These are phyloP conservation scores for Ceratocystis destructans DNA, from an alignment of 2,329 filamentous ascomycete genomes.

Conservation along the genomic window DNA sequence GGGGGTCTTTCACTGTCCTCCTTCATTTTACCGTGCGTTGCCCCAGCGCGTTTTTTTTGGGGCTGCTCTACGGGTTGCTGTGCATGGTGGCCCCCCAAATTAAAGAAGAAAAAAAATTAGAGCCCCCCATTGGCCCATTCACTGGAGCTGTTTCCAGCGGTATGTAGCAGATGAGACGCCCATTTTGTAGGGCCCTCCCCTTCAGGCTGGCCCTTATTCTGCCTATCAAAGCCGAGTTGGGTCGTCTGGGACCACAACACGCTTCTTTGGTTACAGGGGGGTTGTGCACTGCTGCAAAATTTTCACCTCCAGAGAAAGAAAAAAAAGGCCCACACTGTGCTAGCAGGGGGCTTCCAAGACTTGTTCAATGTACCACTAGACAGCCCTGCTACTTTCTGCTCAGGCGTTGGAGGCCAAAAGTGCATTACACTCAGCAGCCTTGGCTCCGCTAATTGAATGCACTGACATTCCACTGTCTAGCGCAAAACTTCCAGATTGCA, in stretches of 20 bases:
- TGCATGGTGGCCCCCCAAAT: background rate
- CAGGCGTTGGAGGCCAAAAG: slow-evolving; percentile 8
- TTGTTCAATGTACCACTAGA: background rate
- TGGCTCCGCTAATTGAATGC: background rate
- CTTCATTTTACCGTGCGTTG: background rate
- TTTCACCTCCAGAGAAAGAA: background rate
- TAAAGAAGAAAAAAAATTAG: background rate
- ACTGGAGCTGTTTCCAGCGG: background rate
- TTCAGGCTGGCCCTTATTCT: background rate
- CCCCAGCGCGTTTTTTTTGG: too few species aligned
- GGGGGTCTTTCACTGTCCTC: background rate
- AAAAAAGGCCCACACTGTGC: slow-evolving; percentile 10
- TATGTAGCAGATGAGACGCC: background rate
- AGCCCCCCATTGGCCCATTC: background rate
- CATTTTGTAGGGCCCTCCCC: background rate
- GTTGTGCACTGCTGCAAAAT: slow-evolving; percentile 8
- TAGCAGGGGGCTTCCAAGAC: background rate
- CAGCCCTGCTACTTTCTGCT: background rate
- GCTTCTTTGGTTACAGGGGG: slow-evolving; percentile 8
- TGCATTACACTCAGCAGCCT: background rate
- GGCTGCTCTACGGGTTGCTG: background rate
- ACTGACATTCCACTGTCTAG: background rate
- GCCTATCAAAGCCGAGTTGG: background rate
- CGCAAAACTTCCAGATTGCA: too few species aligned
- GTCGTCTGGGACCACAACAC: background rate